Base-by-base conservation (phyloP, 1,284 basidiomycete genomes). In the Phenoliferia sp. region DNA sequence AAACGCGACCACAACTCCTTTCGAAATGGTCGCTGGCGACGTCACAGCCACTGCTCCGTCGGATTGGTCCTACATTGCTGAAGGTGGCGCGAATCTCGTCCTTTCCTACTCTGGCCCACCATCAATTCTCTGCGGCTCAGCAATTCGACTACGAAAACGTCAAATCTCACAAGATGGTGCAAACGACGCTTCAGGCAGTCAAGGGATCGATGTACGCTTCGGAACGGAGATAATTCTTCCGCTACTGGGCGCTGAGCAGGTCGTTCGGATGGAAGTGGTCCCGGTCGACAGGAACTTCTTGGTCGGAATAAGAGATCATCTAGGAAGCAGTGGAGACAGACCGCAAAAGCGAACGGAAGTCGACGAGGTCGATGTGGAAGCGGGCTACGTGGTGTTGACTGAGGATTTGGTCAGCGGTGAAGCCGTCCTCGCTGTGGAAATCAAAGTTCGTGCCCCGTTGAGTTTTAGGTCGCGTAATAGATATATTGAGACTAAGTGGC, bases 61-160 rank as follows among this genome's bases (percentile, higher is more conserved):
- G 35, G 59, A 61, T 77, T 95, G 92, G 93, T 80, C 78, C 68
- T 96, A 95, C 77, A 81, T 92, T 34, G 87, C 90, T 1, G 93
- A 95, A 80, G 93, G 93, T 19, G 90, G 90, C n/a, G 88, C 90
- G 12, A 89, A 90, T 12, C 86, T 92, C 71, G 90, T 95, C 29
- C 91, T 92, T 79, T 86, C 88, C 10, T 94, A 93, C 77, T 75
- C 76, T 16, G 90, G 91, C 0, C 80, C 84, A 0, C 59, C 79
- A 61, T 77, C 82, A 2, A 69, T 77, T 1, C 88, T 58, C 16
- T 79, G 82, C 59, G 85, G 85, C 9, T 89, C 82, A 52, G 88
- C 89, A 0, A 82, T 96, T 35, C 85, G 92, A 12, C 80, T 94
- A 57, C 84, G 88, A 66, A 94, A 94, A 77, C 69, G 77, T 10